Evolutionary conservation across 768 basidiomycete genomes (phyloP), one percentile per base, ranked within the genome.

Genomic region (Mycena venus): DNA sequence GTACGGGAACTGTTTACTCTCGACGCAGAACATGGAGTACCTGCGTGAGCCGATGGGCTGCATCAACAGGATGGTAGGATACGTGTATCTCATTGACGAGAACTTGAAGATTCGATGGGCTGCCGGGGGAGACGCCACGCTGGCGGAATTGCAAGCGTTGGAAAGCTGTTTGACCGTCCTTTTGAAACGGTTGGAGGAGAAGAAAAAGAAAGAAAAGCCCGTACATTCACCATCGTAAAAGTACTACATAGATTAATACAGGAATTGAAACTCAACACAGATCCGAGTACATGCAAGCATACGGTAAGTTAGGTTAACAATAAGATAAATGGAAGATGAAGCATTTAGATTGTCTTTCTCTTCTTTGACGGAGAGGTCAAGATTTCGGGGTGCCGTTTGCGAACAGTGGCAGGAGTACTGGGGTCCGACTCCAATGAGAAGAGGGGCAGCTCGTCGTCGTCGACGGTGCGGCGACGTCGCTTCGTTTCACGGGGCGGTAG

Each of bases 51-150:
- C 95, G 6, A 84, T 99, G 55, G 96, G 96, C 0, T 93, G 98
- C 88, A 90, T 91, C 34, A 99, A 99, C 84, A 94, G 92, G 81
- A 92, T 94, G 79, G 90, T 99, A 34, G 98, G 97, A 23, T 98
- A 98, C 80, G 93, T 97, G 17, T 99, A 94, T 79, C 87, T 99
- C 15, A 91, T 99, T 31, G 98, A 99, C 80, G 90, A 93, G 82
- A 91, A 95, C 72, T 81, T 92, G 73, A 95, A 92, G 82, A 90
- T 99, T 58, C 90, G 98, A 23, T 99, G 98, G 98, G 97, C 94
- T 1, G 98, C 91, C 12, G 95, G 96, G 76, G 96, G 94, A 9
- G 94, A 95, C 78, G 95, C 97, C 0, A 93, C 90, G 72, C 79
- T 82, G 4, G 92, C 95, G 72, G 97, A 99, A 82, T 86, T 89